Conservation (phyloP, 1,284 basidiomycete genomes). For the Melampsora americana region DNA sequence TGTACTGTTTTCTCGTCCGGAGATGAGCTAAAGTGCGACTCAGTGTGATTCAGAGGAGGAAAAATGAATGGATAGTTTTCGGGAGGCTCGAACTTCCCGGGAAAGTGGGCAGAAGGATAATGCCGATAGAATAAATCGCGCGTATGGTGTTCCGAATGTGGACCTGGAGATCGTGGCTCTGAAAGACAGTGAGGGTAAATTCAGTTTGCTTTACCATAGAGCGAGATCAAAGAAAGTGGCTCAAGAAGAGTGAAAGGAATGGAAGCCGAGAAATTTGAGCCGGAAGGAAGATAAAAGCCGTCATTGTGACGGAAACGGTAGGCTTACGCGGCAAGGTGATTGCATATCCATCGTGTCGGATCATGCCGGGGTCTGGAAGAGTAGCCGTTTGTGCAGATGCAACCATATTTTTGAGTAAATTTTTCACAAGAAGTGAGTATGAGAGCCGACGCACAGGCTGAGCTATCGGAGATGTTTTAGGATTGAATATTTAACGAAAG, state of each 20-base stretch:
- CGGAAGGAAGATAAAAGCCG: too few relatives aligned
- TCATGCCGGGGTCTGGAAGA: not conserved
- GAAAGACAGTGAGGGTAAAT: not conserved
- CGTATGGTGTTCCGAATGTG: not conserved
- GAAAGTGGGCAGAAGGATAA: not conserved
- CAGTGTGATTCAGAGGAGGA: not conserved
- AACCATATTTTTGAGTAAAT: not conserved
- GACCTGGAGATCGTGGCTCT: not conserved
- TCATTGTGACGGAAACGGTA: not conserved
- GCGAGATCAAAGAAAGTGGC: too few relatives aligned
- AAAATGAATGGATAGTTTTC: not conserved
- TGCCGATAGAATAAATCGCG: not conserved
- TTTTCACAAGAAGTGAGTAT: not conserved
- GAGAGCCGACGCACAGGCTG: not conserved
- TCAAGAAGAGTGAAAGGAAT: too few relatives aligned
- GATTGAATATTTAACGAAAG: not conserved
- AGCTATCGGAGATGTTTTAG: not conserved
- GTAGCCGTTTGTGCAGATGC: conserved; percentile 2
- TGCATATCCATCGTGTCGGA: not conserved
- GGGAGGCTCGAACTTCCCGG: not conserved
- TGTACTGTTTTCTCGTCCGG: not conserved
- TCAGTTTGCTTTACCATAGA: not conserved
- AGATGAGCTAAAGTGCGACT: not conserved
- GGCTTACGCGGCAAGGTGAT: not conserved
- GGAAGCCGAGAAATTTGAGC: too few relatives aligned